Evolutionary conservation across 108 stramenopile species (phyloP).

Genomic region (Halocafeteria seosinensis): DNA sequence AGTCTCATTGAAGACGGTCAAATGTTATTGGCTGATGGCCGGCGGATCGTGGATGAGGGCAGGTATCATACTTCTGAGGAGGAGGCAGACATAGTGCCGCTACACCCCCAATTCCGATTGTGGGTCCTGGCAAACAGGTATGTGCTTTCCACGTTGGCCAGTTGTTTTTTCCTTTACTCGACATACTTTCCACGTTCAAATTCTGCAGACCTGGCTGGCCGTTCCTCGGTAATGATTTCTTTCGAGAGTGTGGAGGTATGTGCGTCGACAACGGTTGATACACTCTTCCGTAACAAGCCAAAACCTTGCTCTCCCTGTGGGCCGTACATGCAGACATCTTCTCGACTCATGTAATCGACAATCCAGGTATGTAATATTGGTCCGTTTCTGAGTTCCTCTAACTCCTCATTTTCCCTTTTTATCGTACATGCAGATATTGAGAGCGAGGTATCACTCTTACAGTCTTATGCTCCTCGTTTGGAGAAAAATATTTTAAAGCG

Average conservation of each 20-base stretch:
- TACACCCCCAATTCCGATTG: constrained; percentile 54
- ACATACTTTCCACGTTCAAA: too few relatives aligned
- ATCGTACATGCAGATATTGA: too few relatives aligned
- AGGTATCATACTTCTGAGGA: constrained; percentile 5
- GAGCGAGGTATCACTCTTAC: constrained; percentile 43
- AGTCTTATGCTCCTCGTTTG: constrained; percentile 47
- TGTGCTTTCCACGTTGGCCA: too few relatives aligned
- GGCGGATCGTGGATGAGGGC: constrained; percentile 23
- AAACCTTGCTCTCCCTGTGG: too few relatives aligned
- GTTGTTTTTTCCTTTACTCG: too few relatives aligned
- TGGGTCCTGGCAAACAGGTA: constrained; percentile 63
- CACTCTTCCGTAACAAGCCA: too few relatives aligned
- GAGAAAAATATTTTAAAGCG: constrained; percentile 18
- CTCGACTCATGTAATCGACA: too few relatives aligned
- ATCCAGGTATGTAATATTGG: too few relatives aligned
- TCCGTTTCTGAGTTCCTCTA: too few relatives aligned
- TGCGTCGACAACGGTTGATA: constrained; percentile 46
- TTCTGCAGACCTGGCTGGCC: constrained; percentile 70
- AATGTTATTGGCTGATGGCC: constrained; percentile 55
- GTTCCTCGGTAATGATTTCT: constrained; percentile 68
- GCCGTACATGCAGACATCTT: too few relatives aligned
- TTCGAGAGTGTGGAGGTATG: constrained; percentile 50
- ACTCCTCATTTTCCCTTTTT: too few relatives aligned
- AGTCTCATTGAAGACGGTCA: constrained; percentile 67
- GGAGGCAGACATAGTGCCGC: constrained; percentile 23